Evolutionary conservation across 306 rosid species (phyloP), one percentile per base, ranked within the genome.

Genomic region (Cucurbita moschata): DNA sequence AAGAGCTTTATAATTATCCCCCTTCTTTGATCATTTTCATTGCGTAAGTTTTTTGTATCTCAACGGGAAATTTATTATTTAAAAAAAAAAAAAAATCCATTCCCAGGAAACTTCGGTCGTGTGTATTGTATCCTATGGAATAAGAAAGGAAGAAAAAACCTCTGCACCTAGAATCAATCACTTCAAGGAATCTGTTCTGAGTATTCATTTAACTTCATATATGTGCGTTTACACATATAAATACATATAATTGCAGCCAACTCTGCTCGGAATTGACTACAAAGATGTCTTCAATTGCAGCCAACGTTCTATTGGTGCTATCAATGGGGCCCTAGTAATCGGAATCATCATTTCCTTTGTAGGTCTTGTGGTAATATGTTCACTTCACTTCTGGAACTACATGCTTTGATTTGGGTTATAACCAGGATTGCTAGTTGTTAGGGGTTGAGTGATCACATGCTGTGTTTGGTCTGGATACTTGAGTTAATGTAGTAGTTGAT

Each of bases 281-380:
- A 66, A 26, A 66, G 64, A 75, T 76, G 37, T 81, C 71, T 80
- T 79, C 38, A 65, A 77, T 37, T 84, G 87, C 80, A 91, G 97
- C 89, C 96, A 86, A 81, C 89, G 91, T 19, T 77, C 87, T 21
- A 79, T 88, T 57, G 97, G 97, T 66, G 89, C 92, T 4, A 70
- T 86, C 78, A 88, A 87, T 54, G 97, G 96, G 40, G 73, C 81
- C 77, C 87, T 88, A 18, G 84, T 88, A 62, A 8, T 82, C 55
- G 97, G 97, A 72, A 72, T 91, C 79, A 84, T 87, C 15, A 1
- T 71, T 77, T 86, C 90, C 62, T 91, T 91, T 79, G 87, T 84
- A 59, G 88, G 86, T 73, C 97, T 91, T 77, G 88, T 87, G 89
- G 92, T 87, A 85, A 82, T 79, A 76, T 77, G 60, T 44, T 78